Evolutionary conservation across 352 stramenopile genomes (phyloP).

Genomic region (Globisporangium solare): DNA sequence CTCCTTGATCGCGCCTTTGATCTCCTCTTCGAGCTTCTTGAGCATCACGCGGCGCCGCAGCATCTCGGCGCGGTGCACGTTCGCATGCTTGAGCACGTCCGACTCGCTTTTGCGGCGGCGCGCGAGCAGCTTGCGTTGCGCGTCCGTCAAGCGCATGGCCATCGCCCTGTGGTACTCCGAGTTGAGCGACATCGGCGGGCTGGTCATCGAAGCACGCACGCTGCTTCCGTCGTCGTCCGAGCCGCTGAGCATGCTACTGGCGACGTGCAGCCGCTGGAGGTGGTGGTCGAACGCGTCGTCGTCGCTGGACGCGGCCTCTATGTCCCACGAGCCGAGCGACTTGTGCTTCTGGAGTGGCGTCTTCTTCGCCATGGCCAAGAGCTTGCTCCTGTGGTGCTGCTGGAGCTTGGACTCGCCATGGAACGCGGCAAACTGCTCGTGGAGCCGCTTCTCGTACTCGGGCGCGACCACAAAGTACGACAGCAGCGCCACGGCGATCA

Average conservation of each 20-base stretch:
- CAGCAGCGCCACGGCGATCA: constrained; percentile 57
- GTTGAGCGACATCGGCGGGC: constrained; percentile 8
- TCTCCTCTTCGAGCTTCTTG: constrained; percentile 69
- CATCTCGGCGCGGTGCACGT: constrained; percentile 53
- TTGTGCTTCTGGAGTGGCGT: constrained; percentile 34
- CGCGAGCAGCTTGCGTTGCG: constrained; percentile 26
- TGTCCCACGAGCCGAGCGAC: constrained; percentile 36
- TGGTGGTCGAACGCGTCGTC: constrained; percentile 25
- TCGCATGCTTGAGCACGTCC: constrained; percentile 51
- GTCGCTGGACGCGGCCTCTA: constrained; percentile 44
- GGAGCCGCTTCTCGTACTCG: constrained; percentile 67
- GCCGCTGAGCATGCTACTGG: background rate
- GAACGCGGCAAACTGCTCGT: constrained; percentile 50
- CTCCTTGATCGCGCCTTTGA: constrained; percentile 61
- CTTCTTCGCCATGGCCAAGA: constrained; percentile 18
- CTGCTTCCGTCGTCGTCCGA: constrained; percentile 11
- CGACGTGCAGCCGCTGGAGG: constrained; percentile 2
- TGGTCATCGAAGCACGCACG: background rate
- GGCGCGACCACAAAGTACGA: constrained; percentile 79
- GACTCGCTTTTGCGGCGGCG: constrained; percentile 66
- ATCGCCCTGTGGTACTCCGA: constrained; percentile 11
- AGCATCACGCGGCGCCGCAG: constrained; percentile 56
- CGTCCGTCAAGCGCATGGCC: constrained; percentile 1
- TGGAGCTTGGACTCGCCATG: constrained; percentile 3
- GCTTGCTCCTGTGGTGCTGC: constrained; percentile 12